A percentile compares a stretch with the other conserved stretches of the same genome.
These are phyloP conservation scores for Pneumocystis sp. DNA, from an alignment of 1,139 yeast genomes.

Conservation along the genomic window DNA sequence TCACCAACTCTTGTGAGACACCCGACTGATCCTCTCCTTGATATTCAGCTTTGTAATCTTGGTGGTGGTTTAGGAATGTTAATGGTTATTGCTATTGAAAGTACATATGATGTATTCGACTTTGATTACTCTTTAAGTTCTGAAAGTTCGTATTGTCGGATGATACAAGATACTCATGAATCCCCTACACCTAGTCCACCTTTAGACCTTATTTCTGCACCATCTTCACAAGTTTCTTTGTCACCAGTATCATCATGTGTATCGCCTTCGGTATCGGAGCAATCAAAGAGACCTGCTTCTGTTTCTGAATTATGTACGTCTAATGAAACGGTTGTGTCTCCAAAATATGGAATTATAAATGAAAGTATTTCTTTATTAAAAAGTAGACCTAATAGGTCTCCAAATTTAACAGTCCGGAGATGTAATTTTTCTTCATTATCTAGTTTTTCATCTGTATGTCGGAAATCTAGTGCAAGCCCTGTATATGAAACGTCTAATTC, in stretches of 20 bases:
- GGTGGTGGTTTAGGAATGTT: neutral
- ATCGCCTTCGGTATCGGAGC: neutral
- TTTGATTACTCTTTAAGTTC: neutral
- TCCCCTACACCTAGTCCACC: neutral
- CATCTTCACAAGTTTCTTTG: neutral
- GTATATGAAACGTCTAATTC: neutral
- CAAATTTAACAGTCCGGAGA: neutral
- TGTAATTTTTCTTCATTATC: neutral
- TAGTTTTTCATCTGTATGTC: neutral
- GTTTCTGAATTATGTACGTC: neutral
- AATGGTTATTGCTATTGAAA: neutral
- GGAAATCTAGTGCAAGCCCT: neutral
- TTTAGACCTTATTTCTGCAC: neutral
- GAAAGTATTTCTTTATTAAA: neutral
- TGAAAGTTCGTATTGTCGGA: neutral
- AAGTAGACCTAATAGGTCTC: neutral
- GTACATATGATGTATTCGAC: neutral
- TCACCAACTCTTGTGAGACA: conserved; percentile 1
- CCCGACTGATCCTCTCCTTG: conserved; percentile 1
- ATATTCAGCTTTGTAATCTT: neutral
- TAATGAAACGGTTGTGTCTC: neutral
- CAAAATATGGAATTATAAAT: neutral
- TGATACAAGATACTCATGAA: neutral
- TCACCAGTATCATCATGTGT: neutral
- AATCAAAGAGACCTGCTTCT: neutral